A percentile compares a stretch with the other conserved stretches of the same genome.
These are phyloP conservation scores for Fusarium sp. DNA, from an alignment of 2,329 filamentous ascomycete species.

Conservation along the genomic window DNA sequence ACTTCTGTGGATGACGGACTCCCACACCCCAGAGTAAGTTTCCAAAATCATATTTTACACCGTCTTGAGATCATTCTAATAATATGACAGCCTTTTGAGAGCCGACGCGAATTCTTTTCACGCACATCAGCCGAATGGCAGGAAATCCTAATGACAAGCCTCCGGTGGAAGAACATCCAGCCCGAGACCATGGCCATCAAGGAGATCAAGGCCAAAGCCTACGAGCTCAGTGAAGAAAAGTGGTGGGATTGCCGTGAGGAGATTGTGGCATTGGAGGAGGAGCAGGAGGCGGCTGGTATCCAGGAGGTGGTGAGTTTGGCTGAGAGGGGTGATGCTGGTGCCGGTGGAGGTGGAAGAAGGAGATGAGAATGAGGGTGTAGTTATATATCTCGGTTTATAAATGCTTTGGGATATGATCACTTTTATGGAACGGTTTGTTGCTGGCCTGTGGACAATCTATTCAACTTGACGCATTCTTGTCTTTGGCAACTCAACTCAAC, in stretches of 20 bases:
- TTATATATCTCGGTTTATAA: background rate
- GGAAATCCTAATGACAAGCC: constrained; percentile 80
- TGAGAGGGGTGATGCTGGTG: constrained; percentile 72
- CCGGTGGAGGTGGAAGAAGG: constrained; percentile 48
- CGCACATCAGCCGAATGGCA: constrained; percentile 93
- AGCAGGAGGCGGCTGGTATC: constrained; percentile 95
- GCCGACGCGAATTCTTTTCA: constrained; percentile 89
- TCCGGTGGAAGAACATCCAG: constrained; percentile 75
- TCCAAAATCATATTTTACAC: background rate
- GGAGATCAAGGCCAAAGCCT: constrained; percentile 92
- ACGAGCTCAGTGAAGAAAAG: constrained; percentile 91
- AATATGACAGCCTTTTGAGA: constrained; percentile 80
- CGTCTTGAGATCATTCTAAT: background rate
- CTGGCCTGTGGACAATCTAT: background rate
- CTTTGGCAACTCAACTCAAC: background rate
- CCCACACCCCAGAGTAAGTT: constrained; percentile 73
- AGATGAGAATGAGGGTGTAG: constrained; percentile 30
- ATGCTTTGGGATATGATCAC: background rate
- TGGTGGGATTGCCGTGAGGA: constrained; percentile 99
- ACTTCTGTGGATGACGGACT: constrained; percentile 77
- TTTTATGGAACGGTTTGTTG: background rate
- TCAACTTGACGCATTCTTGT: background rate
- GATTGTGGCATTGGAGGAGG: constrained; percentile 90
- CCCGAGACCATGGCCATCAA: constrained; percentile 81
- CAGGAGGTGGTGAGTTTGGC: constrained; percentile 91